phyloP scores from a whole-genome alignment of 2,329 filamentous ascomycete species.

The Trichoderma gracile region DNA sequence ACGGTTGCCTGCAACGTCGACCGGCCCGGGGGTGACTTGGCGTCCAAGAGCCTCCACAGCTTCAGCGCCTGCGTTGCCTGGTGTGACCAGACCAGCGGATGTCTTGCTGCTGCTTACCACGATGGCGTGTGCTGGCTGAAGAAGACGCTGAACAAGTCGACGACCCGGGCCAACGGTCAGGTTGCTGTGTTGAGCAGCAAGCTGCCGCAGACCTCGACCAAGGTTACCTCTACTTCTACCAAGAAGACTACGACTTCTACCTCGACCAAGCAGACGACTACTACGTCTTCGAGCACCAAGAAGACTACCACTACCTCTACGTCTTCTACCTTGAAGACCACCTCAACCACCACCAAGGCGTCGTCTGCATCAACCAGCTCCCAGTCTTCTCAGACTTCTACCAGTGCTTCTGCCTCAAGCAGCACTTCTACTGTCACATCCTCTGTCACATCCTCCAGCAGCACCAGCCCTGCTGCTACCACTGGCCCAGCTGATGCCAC shows the following conservation, averaged over 20 bases:
- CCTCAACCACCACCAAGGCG: background rate
- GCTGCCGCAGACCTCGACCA: background rate
- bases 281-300: background rate
- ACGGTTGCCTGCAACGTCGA: background rate
- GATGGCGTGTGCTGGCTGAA: conserved; percentile 13
- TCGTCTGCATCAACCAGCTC: background rate
- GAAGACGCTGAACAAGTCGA: background rate
- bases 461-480: background rate
- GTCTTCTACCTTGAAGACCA: background rate
- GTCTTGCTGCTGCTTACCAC: conserved; percentile 6
- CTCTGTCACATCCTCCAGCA: background rate
- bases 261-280: background rate
- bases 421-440: background rate
- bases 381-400: background rate
- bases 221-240: background rate
- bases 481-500: background rate
- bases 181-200: conserved; percentile 13
- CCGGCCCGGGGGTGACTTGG: background rate
- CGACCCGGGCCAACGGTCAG: background rate
- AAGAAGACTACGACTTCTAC: conserved; percentile 1
- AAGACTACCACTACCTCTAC: background rate
- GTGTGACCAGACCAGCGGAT: conserved; percentile 8
- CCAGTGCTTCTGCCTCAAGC: background rate
- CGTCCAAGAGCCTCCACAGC: background rate
- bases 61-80: conserved; percentile 1